A percentile compares a stretch with the other conserved stretches of the same genome.
Evolutionary conservation across 306 rosid species (phyloP).

Genomic region (Prosopis cineraria): DNA sequence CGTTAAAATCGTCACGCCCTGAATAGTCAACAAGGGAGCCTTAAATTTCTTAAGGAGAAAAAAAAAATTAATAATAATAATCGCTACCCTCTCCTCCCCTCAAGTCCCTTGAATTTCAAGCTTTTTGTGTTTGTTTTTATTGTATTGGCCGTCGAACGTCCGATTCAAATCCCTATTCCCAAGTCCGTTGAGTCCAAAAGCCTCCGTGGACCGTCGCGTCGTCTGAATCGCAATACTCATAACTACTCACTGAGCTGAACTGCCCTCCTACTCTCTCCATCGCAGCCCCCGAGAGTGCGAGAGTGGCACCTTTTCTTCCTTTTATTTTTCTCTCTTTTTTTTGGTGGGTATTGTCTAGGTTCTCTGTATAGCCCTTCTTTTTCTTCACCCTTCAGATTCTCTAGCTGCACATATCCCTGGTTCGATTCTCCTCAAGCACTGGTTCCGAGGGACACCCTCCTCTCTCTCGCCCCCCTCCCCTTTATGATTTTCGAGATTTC

Average conservation of each 20-base stretch:
- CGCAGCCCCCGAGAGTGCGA: background rate
- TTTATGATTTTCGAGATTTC: conserved; percentile 45
- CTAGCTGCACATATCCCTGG: conserved; percentile 23
- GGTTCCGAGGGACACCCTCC: background rate
- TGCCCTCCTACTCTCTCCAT: background rate
- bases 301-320: background rate
- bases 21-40: no score
- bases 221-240: background rate
- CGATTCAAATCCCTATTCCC: background rate
- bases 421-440: conserved; percentile 31
- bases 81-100: no score
- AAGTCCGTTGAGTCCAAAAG: background rate
- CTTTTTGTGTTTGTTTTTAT: background rate
- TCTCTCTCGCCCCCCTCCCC: conserved; percentile 1
- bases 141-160: background rate
- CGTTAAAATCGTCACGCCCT: background rate
- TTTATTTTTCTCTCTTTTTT: background rate
- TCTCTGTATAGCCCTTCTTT: background rate
- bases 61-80: no score
- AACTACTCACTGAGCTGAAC: background rate
- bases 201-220: conserved; percentile 13
- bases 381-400: conserved; percentile 28
- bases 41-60: no score
- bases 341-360: background rate
- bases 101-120: no score